Base-by-base conservation (phyloP, 192 early-diverging fungal species). In the Coemansia reversa region DNA sequence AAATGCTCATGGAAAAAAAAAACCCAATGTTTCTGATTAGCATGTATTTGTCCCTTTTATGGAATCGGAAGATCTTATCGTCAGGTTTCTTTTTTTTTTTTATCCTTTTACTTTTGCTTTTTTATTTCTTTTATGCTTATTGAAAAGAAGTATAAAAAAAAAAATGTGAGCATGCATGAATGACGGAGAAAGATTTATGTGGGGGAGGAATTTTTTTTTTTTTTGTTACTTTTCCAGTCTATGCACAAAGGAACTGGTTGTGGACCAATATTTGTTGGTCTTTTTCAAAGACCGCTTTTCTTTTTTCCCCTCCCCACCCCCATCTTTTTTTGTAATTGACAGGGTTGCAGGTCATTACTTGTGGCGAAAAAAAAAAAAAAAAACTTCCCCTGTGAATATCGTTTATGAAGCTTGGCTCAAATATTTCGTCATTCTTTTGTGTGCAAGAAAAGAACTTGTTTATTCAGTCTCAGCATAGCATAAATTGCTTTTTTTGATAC, bases 1-100 rank as follows among this genome's bases (percentile, higher is more conserved):
- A n/a, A n/a, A n/a, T n/a, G n/a, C n/a, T n/a, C n/a, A n/a, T n/a
- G n/a, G n/a, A n/a, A n/a, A n/a, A n/a, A n/a, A n/a, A n/a, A n/a
- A n/a, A n/a, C n/a, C n/a, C n/a, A n/a, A 59, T 18, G 2, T 59
- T 59, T 59, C 58, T 2, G 28, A 59, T 45, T 45, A 11, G 11
- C 28, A 29, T 28, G 20, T 51, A 7, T 58, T 50, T 24, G 20
- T 66, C 49, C 55, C 18, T 56, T 30, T 62, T 32, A 11, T 24
- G 51, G 51, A 47, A 16, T 22, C 22, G 14, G 11, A 12, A 19
- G 23, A 27, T 57, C n/a, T 22, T 24, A 57, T 7, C n/a, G n/a
- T 24, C 8, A 0, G 9, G 33, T 4, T 60, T n/a, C 24, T 58
- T 22, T 51, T 51, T 55, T 55, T 60, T 33, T 60, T 60, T 39